Evolutionary conservation across 768 basidiomycete genomes (phyloP), one percentile per base, ranked within the genome.

Genomic region (Ramaria sp.): DNA sequence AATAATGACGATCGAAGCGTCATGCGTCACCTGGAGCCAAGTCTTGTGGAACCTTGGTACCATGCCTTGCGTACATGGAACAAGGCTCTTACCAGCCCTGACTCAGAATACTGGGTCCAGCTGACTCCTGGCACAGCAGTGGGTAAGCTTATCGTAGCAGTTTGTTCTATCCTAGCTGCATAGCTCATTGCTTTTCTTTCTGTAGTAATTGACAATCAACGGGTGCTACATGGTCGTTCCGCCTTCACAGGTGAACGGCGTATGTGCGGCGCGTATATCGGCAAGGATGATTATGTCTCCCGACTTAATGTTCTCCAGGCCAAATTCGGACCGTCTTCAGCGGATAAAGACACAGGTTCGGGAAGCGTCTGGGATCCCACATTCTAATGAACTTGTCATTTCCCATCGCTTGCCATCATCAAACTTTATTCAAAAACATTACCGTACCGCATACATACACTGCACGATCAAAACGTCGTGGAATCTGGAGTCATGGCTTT

Each of bases 261-360:
- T 1, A 90, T 99, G 82, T 97, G 95, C 63, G 95, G 95, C 2
- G 96, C 95, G 0, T 99, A 99, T 65, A 78, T 97, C 55, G 88
- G 89, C 0, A 72, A 78, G 12, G 95, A 99, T 65, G 96, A 99
- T 64, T 97, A 84, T 65, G 75, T 77, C 37, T 93, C 91, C 0
- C 83, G 83, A 60, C 71, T 95, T 10, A 74, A 77, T 1, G 83
- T 86, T 12, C 70, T 89, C 6, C 68, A 64, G 32, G 85, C 88
- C 66, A 75, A 72, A 57, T 86, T 81, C 57, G 68, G 69, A 3
- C 64, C 71, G 9, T 58, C 60, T n/a, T n/a, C 20, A n/a, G 44
- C 48, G 27, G 36, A 18, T 25, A 16, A 30, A 7, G 32, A 27
- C 43, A 18, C 39, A 1, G 38, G 49, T 5, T 34, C 22, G 9